Base-by-base conservation (phyloP, 2,329 filamentous ascomycete genomes). In the Pezicula carpinea region DNA sequence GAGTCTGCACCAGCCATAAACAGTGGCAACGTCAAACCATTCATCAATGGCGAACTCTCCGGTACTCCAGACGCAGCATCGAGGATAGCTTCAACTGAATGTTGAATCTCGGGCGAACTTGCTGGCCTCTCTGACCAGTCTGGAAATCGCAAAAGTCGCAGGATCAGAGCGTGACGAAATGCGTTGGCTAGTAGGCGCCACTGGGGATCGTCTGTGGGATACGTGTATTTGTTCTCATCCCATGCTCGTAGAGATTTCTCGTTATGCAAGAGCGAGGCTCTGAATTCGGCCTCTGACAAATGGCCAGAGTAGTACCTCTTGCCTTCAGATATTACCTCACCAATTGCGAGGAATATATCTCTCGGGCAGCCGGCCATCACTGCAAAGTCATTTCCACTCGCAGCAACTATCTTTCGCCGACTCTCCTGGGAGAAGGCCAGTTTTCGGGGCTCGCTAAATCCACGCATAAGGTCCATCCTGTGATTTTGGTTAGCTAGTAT, bases 381-480 rank as follows among this genome's bases (percentile, higher is more conserved):
- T 11, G 38, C 38, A 40, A 40, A 40, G n/a, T 40, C 22, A 15
- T 40, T 26, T 11, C 22, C 38, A 19, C 38, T 40, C 13, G 38
- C 38, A 22, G 18, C 38, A 40, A 40, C 38, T n/a, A 40, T 40
- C n/a, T 40, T 40, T 15, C 38, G 19, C n/a, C 38, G 38, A 15
- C 38, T 40, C 6, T 40, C 38, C 22, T 40, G 38, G 15, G 38
- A 40, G 38, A 40, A 40, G 4, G 38, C 22, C 11, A 40, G 17
- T 40, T 40, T 40, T 23, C 38, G 38, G 13, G 38, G 38, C 18
- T 40, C 38, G 22, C 38, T 40, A 15, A 40, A 40, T 14, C 38
- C 38, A 14, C 38, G 18, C 38, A 40, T 40, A 5, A 40, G 38
- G 21, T 40, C 38, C 38, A 40, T 40, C 38, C 38, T 40, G 21